Evolutionary conservation across 257 asterid species (phyloP), one percentile per base, ranked within the genome.

Genomic region (Plantago ovata): DNA sequence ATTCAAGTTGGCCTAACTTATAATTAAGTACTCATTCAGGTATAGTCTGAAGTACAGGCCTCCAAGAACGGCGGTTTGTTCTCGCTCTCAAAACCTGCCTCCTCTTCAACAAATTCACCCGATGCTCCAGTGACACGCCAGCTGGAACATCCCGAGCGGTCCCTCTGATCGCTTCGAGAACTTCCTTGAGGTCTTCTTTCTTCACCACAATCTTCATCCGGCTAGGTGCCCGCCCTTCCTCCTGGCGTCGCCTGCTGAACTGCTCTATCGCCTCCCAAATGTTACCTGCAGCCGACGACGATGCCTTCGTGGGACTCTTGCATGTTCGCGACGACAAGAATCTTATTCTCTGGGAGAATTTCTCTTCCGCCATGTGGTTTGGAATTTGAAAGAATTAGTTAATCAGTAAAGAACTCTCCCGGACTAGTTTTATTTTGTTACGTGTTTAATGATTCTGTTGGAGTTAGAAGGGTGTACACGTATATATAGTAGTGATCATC

Each of bases 41-140:
- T 57, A 83, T 83, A 73, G 81, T 80, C 45, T 76, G 83, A 2
- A 83, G 78, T 7, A 56, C 80, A 33, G 87, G 92, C 49, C 46
- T 50, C 87, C 92, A 83, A 11, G 60, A 68, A 24, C 67, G 61
- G 32, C 66, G 47, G 58, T 55, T 41, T 47, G 69, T 54, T 36
- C 68, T 23, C 63, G 69, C 73, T 66, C 78, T 75, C 65, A 72
- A 15, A 10, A 78, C 11, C 59, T 78, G 80, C 72, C 92, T 69
- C 40, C 67, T 65, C 4, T 80, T 59, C 92, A 83, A 18, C 33
- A 56, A 8, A 63, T 32, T 75, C 74, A 83, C 62, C 58, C 85
- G 81, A 64, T 80, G 85, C 65, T 83, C 92, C 57, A 80, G 22
- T 38, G 81, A 22, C 19, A 55, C 54, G 3, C 64, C 57, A 43